Evolutionary conservation across 345 rosid species (phyloP).

Genomic region (Moricandia moricandioides): DNA sequence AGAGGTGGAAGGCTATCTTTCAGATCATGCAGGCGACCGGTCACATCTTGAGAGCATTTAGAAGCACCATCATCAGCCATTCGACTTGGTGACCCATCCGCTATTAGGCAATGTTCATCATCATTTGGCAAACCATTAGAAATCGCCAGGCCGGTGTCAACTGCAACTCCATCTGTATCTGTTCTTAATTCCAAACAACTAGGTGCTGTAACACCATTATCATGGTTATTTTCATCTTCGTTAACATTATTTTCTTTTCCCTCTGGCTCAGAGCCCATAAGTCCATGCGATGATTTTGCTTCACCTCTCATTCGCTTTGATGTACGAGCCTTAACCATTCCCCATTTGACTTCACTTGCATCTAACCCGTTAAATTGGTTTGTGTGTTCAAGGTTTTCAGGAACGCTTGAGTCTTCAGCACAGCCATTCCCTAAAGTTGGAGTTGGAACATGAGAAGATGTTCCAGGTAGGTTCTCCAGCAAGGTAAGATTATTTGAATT

Average conservation of each 20-base stretch:
- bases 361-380: constrained; percentile 45
- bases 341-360: constrained; percentile 76
- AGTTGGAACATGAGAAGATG: constrained; percentile 44
- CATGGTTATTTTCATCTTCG: constrained; percentile 37
- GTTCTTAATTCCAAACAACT: constrained; percentile 20
- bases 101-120: constrained; percentile 32
- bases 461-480: constrained; percentile 42
- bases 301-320: constrained; percentile 66
- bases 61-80: constrained; percentile 33
- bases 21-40: constrained; percentile 38
- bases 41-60: constrained; percentile 31
- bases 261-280: constrained; percentile 36
- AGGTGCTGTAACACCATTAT: constrained; percentile 33
- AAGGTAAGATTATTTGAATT: constrained; percentile 48
- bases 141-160: constrained; percentile 32
- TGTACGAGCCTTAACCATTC: constrained; percentile 76
- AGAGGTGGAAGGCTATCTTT: constrained; percentile 42
- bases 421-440: constrained; percentile 36
- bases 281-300: constrained; percentile 38
- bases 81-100: constrained; percentile 39
- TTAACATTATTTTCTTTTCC: constrained; percentile 36
- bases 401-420: constrained; percentile 31
- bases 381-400: constrained; percentile 38
- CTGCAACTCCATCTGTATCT: constrained; percentile 19
- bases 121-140: constrained; percentile 39